Percentiles rank a stretch among this genome's conserved stretches.
Evolutionary conservation across 495 filamentous ascomycete species (phyloP).

Genomic region (Chaetomium fimeti): DNA sequence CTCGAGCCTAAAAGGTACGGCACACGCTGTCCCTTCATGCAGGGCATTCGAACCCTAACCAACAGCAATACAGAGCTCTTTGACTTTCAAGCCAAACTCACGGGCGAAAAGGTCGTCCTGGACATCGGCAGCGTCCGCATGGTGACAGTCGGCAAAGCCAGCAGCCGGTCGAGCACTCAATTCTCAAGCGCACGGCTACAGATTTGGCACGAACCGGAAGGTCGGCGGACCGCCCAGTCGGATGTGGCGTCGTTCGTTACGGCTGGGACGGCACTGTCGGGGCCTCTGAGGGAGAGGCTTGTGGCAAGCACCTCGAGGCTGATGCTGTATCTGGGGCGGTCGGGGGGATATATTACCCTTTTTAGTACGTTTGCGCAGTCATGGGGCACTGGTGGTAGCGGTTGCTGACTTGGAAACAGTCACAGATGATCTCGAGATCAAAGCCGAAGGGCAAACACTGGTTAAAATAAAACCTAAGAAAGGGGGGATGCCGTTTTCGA

Average conservation of each 20-base stretch:
- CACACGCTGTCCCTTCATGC: background rate
- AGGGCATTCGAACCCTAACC: background rate
- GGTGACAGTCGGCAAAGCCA: conserved; percentile 27
- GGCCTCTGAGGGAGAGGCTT: conserved; percentile 34
- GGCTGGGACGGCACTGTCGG: conserved; percentile 36
- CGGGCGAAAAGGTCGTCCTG: conserved; percentile 36
- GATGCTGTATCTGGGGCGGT: conserved; percentile 35
- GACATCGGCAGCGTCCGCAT: conserved; percentile 37
- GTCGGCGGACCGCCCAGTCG: conserved; percentile 20
- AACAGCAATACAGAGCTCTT: conserved; percentile 27
- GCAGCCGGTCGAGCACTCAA: conserved; percentile 28
- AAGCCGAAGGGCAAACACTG: conserved; percentile 30
- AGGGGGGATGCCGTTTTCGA: conserved; percentile 24
- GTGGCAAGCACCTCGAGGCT: conserved; percentile 30
- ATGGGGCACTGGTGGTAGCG: background rate
- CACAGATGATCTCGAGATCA: conserved; percentile 39
- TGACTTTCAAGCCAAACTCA: conserved; percentile 40
- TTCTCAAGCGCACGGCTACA: conserved; percentile 37
- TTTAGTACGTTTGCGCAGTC: conserved; percentile 27
- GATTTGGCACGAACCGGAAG: conserved; percentile 37
- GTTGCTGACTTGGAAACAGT: conserved; percentile 20
- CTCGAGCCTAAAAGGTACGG: conserved; percentile 19
- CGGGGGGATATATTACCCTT: conserved; percentile 35
- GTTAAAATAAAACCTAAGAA: conserved; percentile 36
- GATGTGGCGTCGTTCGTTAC: conserved; percentile 37